A percentile compares a stretch with the other conserved stretches of the same genome.
phyloP scores from a whole-genome alignment of 2,329 filamentous ascomycete genomes.

The Exophiala spinifera region DNA sequence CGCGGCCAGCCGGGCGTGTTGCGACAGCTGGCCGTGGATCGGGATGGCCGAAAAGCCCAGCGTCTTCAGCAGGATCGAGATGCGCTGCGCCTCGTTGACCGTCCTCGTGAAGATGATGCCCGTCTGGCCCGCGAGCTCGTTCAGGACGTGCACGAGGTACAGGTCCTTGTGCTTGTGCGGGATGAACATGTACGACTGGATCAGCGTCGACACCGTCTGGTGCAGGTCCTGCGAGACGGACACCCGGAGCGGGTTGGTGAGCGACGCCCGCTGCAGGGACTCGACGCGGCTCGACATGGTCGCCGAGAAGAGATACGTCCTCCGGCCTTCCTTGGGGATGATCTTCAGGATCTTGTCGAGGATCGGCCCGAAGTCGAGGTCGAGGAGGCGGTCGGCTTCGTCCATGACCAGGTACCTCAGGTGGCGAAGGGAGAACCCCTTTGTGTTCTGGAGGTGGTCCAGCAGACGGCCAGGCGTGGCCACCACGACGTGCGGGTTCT shows the following conservation, averaged over 20 bases:
- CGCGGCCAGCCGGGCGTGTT: conserved; percentile 80
- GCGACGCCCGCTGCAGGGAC: conserved; percentile 80
- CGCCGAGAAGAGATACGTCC: conserved; percentile 88
- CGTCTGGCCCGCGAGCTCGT: conserved; percentile 81
- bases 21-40: conserved; percentile 85
- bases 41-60: conserved; percentile 90
- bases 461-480: conserved; percentile 85
- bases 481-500: conserved; percentile 91
- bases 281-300: conserved; percentile 95
- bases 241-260: conserved; percentile 79
- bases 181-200: conserved; percentile 83
- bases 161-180: conserved; percentile 85
- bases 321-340: conserved; percentile 67
- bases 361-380: conserved; percentile 89
- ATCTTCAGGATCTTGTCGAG: conserved; percentile 93
- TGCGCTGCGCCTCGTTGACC: conserved; percentile 81
- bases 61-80: conserved; percentile 76
- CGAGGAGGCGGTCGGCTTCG: conserved; percentile 85
- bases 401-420: conserved; percentile 93
- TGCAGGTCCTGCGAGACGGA: conserved; percentile 80
- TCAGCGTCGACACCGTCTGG: conserved; percentile 83
- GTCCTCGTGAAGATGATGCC: conserved; percentile 90
- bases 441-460: conserved; percentile 94
- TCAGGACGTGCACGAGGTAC: conserved; percentile 80
- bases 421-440: conserved; percentile 80